Evolutionary conservation across 2,329 filamentous ascomycete genomes (phyloP), one percentile per base, ranked within the genome.

Genomic region (Fusarium sp.): DNA sequence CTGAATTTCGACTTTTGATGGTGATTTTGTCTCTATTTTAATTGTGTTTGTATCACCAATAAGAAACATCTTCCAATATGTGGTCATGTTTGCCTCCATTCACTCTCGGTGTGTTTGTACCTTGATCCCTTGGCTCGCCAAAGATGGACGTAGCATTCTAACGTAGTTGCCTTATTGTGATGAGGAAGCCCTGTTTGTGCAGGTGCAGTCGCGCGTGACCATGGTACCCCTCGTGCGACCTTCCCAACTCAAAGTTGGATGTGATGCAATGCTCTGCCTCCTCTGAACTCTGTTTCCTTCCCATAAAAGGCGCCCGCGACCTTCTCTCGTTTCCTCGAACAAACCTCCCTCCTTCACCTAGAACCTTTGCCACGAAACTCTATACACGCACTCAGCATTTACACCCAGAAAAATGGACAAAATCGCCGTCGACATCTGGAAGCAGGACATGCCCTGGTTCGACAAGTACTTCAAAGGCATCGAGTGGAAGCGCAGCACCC

Each of bases 351-450:
- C 43, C 14, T 41, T 11, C 34, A 42, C 23, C 37, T 20, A 43
- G 18, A 16, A 20, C 8, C 30, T 20, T 27, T 37, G 18, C 18
- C 18, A 37, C 34, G 34, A 37, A n/a, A 12, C 34, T 37, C 34
- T 37, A n/a, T 37, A 37, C 34, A 5, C 18, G 18, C 10, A 37
- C 18, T 37, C 34, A 37, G 34, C 18, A 37, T 37, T 37, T 37
- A 37, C 34, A 37, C 32, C 16, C 32, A 53, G 4, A 16, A 34
- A 53, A 25, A 53, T 53, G 49, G 49, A 53, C 13, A 53, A 53
- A 25, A 53, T 53, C n/a, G 23, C n/a, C n/a, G 18, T 21, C 49
- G 49, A 53, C 34, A 53, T 53, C 14, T 53, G 49, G 49, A 53
- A 53, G n/a, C 49, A 41, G 49, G 49, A 42, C 12, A 27, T 53